These are phyloP conservation scores for Ceratobasidium sp. DNA, from an alignment of 1,284 basidiomycete species.

Conservation along the genomic window DNA sequence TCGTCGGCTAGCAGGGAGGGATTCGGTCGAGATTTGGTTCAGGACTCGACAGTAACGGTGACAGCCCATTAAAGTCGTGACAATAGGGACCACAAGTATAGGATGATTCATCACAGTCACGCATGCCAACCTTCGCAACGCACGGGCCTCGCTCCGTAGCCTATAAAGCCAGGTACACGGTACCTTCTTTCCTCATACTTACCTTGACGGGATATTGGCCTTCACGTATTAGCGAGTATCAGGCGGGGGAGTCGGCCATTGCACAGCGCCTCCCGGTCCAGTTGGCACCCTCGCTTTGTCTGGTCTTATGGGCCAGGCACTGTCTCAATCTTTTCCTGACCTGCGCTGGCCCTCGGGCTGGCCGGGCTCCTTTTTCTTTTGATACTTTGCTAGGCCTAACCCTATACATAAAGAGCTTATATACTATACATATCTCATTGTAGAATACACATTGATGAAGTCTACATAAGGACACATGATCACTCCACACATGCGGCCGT, in stretches of 20 bases:
- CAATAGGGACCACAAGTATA: background rate
- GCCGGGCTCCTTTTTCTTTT: conserved; percentile 29
- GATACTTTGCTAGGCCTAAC: conserved; percentile 22
- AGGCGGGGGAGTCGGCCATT: conserved; percentile 42
- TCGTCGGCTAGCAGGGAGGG: background rate
- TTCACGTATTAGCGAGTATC: conserved; percentile 40
- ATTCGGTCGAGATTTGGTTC: background rate
- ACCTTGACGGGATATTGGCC: conserved; percentile 42
- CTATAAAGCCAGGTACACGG: conserved; percentile 10
- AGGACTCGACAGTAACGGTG: background rate
- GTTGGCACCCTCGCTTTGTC: conserved; percentile 37
- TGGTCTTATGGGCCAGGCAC: conserved; percentile 41
- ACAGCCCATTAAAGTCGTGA: background rate
- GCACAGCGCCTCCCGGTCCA: conserved; percentile 40
- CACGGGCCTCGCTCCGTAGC: conserved; percentile 22
- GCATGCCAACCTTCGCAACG: no score
- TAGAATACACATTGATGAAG: no score
- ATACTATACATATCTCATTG: no score
- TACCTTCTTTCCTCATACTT: conserved; percentile 43
- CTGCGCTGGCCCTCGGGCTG: conserved; percentile 42
- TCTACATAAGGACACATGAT: no score
- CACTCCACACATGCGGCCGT: no score
- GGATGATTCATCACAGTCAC: conserved; percentile 2
- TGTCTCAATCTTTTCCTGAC: conserved; percentile 45
- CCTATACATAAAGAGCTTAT: no score